A percentile compares a stretch with the other conserved stretches of the same genome.
These are phyloP conservation scores for Sporothrix protearum DNA, from an alignment of 2,329 filamentous ascomycete species.

Conservation along the genomic window DNA sequence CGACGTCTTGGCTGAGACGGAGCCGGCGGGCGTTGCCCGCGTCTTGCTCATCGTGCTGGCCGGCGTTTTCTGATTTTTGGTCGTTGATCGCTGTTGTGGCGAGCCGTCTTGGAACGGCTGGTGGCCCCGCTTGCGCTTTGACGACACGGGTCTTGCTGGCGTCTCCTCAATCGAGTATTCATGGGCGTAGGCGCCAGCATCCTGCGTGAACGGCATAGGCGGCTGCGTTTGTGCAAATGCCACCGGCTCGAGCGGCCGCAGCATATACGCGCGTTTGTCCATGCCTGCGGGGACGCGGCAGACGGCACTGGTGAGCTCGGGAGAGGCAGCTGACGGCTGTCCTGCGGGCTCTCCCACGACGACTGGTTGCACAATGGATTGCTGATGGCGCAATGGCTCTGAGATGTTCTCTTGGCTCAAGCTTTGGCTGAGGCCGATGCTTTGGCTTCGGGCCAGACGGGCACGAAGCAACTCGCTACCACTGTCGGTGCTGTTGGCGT, in stretches of 20 bases:
- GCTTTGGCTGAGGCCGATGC: not conserved
- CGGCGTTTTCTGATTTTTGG: not conserved
- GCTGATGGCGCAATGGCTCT: not conserved
- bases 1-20: not conserved
- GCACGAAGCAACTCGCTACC: not conserved
- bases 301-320: conserved; percentile 19
- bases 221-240: not conserved
- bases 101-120: not conserved
- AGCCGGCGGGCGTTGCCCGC: not conserved
- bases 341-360: not conserved
- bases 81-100: not conserved
- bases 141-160: not conserved
- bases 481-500: conserved; percentile 1
- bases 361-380: conserved; percentile 2
- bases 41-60: not conserved
- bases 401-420: not conserved
- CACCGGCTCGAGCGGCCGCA: not conserved
- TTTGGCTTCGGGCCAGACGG: not conserved
- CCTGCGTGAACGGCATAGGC: not conserved
- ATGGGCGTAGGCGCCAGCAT: too few relatives aligned
- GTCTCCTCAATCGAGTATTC: not conserved
- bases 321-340: not conserved
- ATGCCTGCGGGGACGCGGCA: conserved; percentile 17
- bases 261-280: conserved; percentile 11
- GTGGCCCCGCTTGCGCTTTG: not conserved